A percentile compares a stretch with the other conserved stretches of the same genome.
Evolutionary conservation across 1,284 basidiomycete genomes (phyloP).

Genomic region (Boletus semigastroideus): DNA sequence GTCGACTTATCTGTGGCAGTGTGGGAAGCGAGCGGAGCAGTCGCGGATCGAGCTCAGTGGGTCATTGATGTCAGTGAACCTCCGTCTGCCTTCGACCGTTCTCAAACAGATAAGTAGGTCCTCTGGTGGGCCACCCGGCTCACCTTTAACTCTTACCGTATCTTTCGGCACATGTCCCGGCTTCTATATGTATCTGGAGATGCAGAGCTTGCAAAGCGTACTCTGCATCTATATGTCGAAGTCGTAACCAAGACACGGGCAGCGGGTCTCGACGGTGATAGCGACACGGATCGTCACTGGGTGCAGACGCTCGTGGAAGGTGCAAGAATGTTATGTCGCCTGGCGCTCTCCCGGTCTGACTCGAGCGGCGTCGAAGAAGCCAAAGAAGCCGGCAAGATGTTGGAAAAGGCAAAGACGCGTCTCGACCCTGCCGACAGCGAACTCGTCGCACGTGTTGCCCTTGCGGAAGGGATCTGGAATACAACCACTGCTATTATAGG

Average conservation of each 20-base stretch:
- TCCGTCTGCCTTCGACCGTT: background rate
- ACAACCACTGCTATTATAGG: constrained; percentile 62
- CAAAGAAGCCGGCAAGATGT: constrained; percentile 55
- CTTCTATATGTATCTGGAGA: constrained; percentile 69
- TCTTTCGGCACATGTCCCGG: constrained; percentile 81
- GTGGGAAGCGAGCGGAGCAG: constrained; percentile 73
- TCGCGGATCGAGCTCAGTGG: constrained; percentile 64
- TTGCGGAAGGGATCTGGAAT: constrained; percentile 69
- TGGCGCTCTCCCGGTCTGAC: constrained; percentile 38
- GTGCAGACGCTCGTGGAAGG: constrained; percentile 74
- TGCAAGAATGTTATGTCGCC: constrained; percentile 67
- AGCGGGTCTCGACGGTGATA: constrained; percentile 43
- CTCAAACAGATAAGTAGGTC: constrained; percentile 43
- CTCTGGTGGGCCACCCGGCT: constrained; percentile 90
- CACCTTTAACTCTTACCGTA: constrained; percentile 86
- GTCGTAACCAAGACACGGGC: constrained; percentile 72
- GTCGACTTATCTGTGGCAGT: constrained; percentile 79
- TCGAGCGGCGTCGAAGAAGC: constrained; percentile 47
- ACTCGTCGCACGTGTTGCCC: constrained; percentile 53
- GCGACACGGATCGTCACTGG: constrained; percentile 65
- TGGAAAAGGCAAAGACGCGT: constrained; percentile 56
- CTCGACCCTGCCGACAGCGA: constrained; percentile 46
- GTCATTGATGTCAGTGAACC: constrained; percentile 62
- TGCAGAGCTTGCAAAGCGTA: constrained; percentile 67
- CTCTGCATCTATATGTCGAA: constrained; percentile 80